A percentile compares a stretch with the other conserved stretches of the same genome.
These are phyloP conservation scores for Aspergillus carbonarius DNA, from an alignment of 2,329 filamentous ascomycete genomes.

Conservation along the genomic window DNA sequence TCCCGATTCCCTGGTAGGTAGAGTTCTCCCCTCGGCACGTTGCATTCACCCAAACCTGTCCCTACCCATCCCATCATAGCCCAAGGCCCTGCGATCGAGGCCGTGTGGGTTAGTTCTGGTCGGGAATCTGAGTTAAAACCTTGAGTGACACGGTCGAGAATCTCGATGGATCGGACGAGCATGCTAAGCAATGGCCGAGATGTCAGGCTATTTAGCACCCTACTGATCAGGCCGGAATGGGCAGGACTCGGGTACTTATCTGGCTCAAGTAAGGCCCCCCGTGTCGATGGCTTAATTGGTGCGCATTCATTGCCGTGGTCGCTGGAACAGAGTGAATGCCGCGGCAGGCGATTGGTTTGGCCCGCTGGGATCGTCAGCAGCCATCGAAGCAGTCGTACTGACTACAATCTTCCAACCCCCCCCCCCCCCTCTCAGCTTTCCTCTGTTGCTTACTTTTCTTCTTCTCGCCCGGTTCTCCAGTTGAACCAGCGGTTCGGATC, in stretches of 20 bases:
- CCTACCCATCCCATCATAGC: not conserved
- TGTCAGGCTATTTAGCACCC: constrained; percentile 44
- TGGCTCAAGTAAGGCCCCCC: not conserved
- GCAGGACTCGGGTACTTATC: constrained; percentile 15
- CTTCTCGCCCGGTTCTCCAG: not conserved
- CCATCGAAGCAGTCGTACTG: not conserved
- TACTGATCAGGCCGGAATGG: constrained; percentile 31
- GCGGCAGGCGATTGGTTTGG: not conserved
- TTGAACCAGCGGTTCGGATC: not conserved
- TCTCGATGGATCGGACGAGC: not conserved
- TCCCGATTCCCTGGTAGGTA: not conserved
- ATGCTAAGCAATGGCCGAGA: constrained; percentile 37
- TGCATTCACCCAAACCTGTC: not conserved
- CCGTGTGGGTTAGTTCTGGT: not conserved
- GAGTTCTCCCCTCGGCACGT: not conserved
- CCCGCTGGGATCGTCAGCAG: not conserved
- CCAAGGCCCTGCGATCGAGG: not conserved
- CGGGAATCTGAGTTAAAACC: not conserved
- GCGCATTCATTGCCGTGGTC: not conserved
- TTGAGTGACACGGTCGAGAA: not conserved
- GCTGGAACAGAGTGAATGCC: not conserved
- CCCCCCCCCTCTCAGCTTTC: not conserved
- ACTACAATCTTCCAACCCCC: not conserved
- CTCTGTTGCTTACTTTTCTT: constrained; percentile 11
- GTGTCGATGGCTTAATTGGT: not conserved